Evolutionary conservation across 768 basidiomycete genomes (phyloP).

Genomic region (Boletus tomentosulus): DNA sequence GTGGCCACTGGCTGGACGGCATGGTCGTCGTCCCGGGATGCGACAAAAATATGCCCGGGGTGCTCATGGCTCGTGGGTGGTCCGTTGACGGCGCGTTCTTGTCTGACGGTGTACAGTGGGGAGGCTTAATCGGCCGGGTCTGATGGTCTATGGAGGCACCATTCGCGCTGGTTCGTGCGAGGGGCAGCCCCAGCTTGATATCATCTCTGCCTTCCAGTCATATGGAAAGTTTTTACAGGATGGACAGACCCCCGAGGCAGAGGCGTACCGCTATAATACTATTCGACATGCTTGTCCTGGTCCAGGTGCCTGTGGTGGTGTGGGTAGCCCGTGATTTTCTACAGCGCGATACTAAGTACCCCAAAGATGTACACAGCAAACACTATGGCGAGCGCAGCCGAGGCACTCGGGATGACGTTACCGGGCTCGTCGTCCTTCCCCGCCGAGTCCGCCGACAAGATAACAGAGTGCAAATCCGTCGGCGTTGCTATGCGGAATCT

Average conservation of each 20-base stretch:
- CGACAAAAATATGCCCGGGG: conserved; percentile 99
- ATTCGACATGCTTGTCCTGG: conserved; percentile 96
- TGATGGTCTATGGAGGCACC: conserved; percentile 98
- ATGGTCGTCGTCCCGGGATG: conserved; percentile 97
- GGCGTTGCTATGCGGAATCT: conserved; percentile 85
- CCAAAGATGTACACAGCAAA: conserved; percentile 95
- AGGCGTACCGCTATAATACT: conserved; percentile 79
- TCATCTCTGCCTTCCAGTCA: conserved; percentile 96
- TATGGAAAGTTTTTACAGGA: conserved; percentile 95
- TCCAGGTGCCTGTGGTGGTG: conserved; percentile 95
- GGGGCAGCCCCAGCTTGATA: conserved; percentile 83
- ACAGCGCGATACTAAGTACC: conserved; percentile 3
- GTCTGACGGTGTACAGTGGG: conserved; percentile 56
- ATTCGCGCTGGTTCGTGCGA: conserved; percentile 92
- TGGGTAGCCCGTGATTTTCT: conserved; percentile 39
- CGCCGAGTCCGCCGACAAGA: conserved; percentile 87
- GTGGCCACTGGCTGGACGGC: conserved; percentile 96
- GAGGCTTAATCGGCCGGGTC: conserved; percentile 88
- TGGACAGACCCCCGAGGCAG: conserved; percentile 79
- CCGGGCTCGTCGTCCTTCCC: conserved; percentile 98
- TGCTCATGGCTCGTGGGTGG: conserved; percentile 87
- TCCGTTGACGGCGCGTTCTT: neutral
- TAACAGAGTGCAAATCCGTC: conserved; percentile 73
- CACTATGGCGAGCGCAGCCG: conserved; percentile 95
- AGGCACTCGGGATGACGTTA: conserved; percentile 93